Percentiles rank a stretch among this genome's conserved stretches.
These are phyloP conservation scores for Xylaria sp. DNA, from an alignment of 2,329 filamentous ascomycete species.

Conservation along the genomic window DNA sequence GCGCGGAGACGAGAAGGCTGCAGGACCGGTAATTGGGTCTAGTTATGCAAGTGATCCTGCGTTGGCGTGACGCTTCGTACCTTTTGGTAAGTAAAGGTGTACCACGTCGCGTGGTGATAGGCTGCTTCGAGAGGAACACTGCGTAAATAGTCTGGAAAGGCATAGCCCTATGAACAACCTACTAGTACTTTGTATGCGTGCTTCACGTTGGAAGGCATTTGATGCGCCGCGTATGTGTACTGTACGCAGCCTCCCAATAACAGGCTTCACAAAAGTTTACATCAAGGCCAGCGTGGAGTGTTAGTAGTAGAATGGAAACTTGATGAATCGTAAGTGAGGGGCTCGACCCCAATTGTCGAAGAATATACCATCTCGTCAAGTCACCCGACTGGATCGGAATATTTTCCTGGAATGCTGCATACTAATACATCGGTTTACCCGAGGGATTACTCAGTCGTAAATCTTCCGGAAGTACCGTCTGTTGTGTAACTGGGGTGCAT, in stretches of 20 bases:
- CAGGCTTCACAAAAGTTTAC: conserved; percentile 4
- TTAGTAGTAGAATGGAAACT: neutral
- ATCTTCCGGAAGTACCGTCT: conserved; percentile 28
- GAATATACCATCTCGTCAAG: conserved; percentile 43
- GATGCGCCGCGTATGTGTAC: conserved; percentile 43
- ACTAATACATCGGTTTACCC: neutral
- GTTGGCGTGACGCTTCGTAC: conserved; percentile 38
- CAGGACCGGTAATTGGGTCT: conserved; percentile 36
- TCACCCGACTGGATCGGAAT: conserved; percentile 46
- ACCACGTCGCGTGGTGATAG: conserved; percentile 26
- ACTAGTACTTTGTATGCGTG: conserved; percentile 2
- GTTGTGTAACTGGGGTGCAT: conserved; percentile 40
- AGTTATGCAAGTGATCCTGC: conserved; percentile 41
- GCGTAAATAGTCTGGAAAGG: conserved; percentile 9
- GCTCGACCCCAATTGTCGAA: conserved; percentile 29
- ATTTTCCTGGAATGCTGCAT: conserved; percentile 23
- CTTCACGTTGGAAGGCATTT: conserved; percentile 31
- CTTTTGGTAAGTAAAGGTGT: conserved; percentile 21
- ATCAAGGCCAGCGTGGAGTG: neutral
- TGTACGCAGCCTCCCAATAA: conserved; percentile 40
- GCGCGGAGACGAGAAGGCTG: conserved; percentile 30
- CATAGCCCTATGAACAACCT: conserved; percentile 23
- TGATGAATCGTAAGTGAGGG: conserved; percentile 11
- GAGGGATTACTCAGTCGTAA: neutral
- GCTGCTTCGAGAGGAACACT: conserved; percentile 11